Evolutionary conservation across 1,139 yeast genomes (phyloP), one percentile per base, ranked within the genome.

Genomic region (Lipomyces yarrowii): DNA sequence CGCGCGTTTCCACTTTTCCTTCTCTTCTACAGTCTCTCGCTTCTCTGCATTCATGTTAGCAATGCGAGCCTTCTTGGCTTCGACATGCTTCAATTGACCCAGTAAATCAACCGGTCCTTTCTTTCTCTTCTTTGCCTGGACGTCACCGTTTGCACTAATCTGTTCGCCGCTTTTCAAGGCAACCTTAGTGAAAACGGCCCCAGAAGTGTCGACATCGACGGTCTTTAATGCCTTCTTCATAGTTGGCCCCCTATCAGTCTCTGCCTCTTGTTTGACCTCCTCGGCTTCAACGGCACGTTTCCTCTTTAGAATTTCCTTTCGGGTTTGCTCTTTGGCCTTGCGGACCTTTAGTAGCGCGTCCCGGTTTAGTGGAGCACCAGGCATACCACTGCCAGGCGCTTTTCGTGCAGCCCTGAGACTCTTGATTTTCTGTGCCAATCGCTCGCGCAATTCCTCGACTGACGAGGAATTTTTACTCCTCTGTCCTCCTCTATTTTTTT

Each of bases 41-140:
- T 90, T 87, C 61, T 88, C 90, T 26, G 85, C 86, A 67, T 87
- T 87, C 75, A 91, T 78, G 59, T 80, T 76, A 21, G 84, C 84
- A 46, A 91, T 73, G 74, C 86, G 89, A 46, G 83, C 83, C 75
- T 89, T 90, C 78, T 90, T 90, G 69, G 84, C 84, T 75, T 92
- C 96, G 53, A 92, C 80, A 70, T 88, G 86, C 71, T 83, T 83
- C 71, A 94, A 81, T 78, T 94, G 98, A 1, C 94, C 97, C 71
- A 87, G 87, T 65, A 91, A 79, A 77, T 94, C 98, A 70, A 97
- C 86, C 4, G 97, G 96, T 0, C 97, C 97, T 77, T 90, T 90
- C 76, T 83, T 84, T 72, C 83, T 84, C 70, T 82, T 84, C 69
- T 82, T 79, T 64, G 84, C 88, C 73, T 94, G 85, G 55, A 90